These are phyloP conservation scores for Talaromyces islandicus DNA, from an alignment of 2,329 filamentous ascomycete species.

Conservation along the genomic window DNA sequence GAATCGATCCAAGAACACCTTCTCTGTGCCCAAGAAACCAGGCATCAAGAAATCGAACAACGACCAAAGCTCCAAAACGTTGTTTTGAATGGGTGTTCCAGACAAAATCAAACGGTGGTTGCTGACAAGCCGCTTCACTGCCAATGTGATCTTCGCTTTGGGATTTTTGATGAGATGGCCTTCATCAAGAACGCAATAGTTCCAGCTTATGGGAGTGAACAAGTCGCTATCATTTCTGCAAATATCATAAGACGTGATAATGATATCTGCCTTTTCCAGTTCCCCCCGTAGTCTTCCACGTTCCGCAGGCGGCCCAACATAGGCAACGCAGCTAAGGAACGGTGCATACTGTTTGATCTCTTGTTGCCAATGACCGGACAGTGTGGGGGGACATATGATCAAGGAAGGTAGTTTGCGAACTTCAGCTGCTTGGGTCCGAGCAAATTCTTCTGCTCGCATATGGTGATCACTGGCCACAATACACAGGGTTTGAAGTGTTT, in stretches of 20 bases:
- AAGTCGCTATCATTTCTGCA: constrained; percentile 92
- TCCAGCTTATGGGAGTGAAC: constrained; percentile 80
- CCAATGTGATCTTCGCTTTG: constrained; percentile 88
- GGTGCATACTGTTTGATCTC: constrained; percentile 94
- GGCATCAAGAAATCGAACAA: constrained; percentile 99
- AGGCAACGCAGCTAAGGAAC: constrained; percentile 82
- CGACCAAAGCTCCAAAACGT: constrained; percentile 94
- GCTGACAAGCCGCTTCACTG: constrained; percentile 81
- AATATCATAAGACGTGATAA: constrained; percentile 97
- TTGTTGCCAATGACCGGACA: constrained; percentile 98
- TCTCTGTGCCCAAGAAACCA: constrained; percentile 90
- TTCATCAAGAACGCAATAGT: constrained; percentile 95
- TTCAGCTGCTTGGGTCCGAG: constrained; percentile 72
- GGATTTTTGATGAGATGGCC: constrained; percentile 99
- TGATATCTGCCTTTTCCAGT: constrained; percentile 76
- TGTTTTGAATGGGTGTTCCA: constrained; percentile 96
- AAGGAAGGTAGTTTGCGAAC: constrained; percentile 76
- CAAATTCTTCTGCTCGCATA: constrained; percentile 82
- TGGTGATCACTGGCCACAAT: constrained; percentile 98
- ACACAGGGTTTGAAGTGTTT: constrained; percentile 93
- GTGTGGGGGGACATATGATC: constrained; percentile 90
- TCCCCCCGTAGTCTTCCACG: constrained; percentile 63
- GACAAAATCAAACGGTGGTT: constrained; percentile 96
- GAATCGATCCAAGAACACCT: constrained; percentile 93
- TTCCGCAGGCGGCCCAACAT: constrained; percentile 82